Evolutionary conservation across 1,139 yeast species (phyloP).

Genomic region (Suhomyces terraborum): DNA sequence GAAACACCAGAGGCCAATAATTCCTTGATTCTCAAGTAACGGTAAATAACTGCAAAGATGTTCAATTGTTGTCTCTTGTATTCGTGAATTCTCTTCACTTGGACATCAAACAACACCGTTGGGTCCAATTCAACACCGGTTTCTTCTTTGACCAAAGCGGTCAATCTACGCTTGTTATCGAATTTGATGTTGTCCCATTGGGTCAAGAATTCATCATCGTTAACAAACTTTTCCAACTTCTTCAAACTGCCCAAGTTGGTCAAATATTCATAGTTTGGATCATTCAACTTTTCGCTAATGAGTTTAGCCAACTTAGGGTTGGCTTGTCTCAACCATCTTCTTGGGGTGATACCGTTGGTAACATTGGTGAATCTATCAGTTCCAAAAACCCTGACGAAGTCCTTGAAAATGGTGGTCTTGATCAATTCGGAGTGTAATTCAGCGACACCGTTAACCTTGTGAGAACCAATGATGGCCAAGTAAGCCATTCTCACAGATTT

Average conservation of each 20-base stretch:
- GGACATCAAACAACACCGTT: conserved; percentile 81
- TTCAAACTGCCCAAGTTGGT: conserved; percentile 70
- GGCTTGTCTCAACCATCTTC: conserved; percentile 96
- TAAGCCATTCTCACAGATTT: conserved; percentile 91
- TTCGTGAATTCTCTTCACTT: conserved; percentile 94
- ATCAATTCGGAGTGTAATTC: conserved; percentile 91
- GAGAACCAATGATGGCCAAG: conserved; percentile 89
- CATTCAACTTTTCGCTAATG: conserved; percentile 71
- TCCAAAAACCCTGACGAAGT: conserved; percentile 83
- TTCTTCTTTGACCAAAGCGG: conserved; percentile 65
- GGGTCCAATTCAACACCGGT: conserved; percentile 74
- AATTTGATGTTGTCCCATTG: conserved; percentile 74
- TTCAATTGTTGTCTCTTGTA: conserved; percentile 94
- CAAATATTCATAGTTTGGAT: conserved; percentile 62
- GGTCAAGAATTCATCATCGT: conserved; percentile 66
- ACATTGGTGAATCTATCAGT: conserved; percentile 84
- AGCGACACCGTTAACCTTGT: conserved; percentile 93
- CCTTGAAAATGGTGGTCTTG: conserved; percentile 85
- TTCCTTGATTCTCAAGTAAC: conserved; percentile 76
- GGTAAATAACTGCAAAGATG: conserved; percentile 82
- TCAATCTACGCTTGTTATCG: conserved; percentile 68
- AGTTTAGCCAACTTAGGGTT: conserved; percentile 77
- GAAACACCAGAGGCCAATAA: conserved; percentile 51
- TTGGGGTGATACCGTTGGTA: conserved; percentile 93
- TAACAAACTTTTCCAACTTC: conserved; percentile 63